These are phyloP conservation scores for Areca catechu DNA, from an alignment of 176 grass and related monocot genomes.

Conservation along the genomic window DNA sequence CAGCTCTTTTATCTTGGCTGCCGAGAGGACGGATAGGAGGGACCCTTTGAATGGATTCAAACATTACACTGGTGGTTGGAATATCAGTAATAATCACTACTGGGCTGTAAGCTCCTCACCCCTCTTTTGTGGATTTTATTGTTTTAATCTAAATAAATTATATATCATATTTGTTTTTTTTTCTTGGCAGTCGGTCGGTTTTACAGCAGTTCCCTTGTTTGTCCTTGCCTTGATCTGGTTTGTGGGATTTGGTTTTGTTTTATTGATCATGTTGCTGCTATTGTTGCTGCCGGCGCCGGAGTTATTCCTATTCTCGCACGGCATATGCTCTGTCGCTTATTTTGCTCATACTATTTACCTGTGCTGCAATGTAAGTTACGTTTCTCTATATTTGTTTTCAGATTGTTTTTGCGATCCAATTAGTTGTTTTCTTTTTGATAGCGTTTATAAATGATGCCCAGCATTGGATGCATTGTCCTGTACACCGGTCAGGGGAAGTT, in stretches of 20 bases:
- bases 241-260: conserved; percentile 34
- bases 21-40: conserved; percentile 48
- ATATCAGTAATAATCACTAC: conserved; percentile 73
- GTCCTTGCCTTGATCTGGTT: conserved; percentile 45
- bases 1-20: conserved; percentile 48
- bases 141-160: neutral
- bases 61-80: conserved; percentile 75
- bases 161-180: neutral
- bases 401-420: neutral
- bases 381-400: neutral
- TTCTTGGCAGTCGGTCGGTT: conserved; percentile 53
- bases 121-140: neutral
- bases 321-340: conserved; percentile 43
- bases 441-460: conserved; percentile 14
- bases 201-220: conserved; percentile 57
- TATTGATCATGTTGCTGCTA: conserved; percentile 56
- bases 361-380: conserved; percentile 43
- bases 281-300: conserved; percentile 56
- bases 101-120: conserved; percentile 64
- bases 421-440: neutral
- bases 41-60: conserved; percentile 56
- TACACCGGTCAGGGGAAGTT: conserved; percentile 50
- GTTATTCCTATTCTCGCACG: conserved; percentile 37
- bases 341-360: conserved; percentile 58
- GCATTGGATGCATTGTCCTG: conserved; percentile 41